Percentiles rank a stretch among this genome's conserved stretches.
Conservation (phyloP, 2,329 filamentous ascomycete genomes). For the Paecilomyces dactylethromorphus region DNA sequence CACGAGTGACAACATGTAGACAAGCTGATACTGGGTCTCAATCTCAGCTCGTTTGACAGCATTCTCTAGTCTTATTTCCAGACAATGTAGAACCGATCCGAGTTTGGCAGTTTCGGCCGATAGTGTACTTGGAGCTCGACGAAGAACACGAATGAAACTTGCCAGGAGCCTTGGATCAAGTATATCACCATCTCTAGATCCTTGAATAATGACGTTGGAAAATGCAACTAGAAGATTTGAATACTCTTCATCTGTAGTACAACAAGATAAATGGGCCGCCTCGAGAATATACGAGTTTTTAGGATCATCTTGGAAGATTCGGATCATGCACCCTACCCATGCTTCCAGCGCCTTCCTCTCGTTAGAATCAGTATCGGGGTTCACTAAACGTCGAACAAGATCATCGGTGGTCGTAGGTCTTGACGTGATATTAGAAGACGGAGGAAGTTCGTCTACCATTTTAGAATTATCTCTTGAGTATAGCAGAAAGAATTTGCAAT, state of each 20-base stretch:
- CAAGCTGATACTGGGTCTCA: conserved; percentile 3
- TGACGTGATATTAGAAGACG: neutral
- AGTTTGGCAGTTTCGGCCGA: neutral
- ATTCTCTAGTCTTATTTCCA: neutral
- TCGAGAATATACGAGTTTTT: neutral
- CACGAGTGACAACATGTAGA: neutral
- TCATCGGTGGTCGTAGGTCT: neutral
- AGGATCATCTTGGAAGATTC: neutral
- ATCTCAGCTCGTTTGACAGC: neutral
- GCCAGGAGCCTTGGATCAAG: neutral
- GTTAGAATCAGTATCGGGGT: neutral
- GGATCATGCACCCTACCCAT: neutral
- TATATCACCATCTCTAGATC: neutral
- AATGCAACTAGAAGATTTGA: neutral
- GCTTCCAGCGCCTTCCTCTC: neutral
- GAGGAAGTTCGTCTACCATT: neutral
- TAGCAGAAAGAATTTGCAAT: neutral
- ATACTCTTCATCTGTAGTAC: neutral
- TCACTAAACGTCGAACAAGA: neutral
- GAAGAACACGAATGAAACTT: neutral
- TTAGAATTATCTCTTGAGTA: neutral
- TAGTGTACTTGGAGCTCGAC: neutral
- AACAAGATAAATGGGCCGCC: neutral
- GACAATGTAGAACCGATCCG: neutral
- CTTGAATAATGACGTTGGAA: neutral